A percentile compares a stretch with the other conserved stretches of the same genome.
Conservation (phyloP, 257 asterid species). For the Nicotiana tabacum region DNA sequence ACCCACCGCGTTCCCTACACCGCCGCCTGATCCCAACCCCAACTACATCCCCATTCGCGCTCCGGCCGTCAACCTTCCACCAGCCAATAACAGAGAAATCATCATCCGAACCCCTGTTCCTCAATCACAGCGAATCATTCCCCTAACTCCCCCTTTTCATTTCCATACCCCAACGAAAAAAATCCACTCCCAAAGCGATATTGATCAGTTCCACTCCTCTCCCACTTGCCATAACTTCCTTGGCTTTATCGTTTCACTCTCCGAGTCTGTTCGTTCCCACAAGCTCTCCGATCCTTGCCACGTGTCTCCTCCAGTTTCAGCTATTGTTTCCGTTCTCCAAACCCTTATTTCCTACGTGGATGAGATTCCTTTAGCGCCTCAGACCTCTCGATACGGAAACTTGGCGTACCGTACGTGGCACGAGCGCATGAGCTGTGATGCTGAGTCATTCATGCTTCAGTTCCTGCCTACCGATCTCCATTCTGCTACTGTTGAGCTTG, state of each 20-base stretch:
- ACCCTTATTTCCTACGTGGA: constrained; percentile 50
- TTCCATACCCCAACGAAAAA: constrained; percentile 52
- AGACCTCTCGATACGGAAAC: constrained; percentile 67
- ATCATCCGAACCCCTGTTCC: constrained; percentile 94
- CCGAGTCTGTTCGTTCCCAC: constrained; percentile 63
- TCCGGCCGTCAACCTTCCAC: constrained; percentile 80
- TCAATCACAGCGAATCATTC: constrained; percentile 47
- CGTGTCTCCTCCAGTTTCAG: constrained; percentile 42
- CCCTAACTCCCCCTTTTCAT: constrained; percentile 48
- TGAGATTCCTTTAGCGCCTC: constrained; percentile 70
- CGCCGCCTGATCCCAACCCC: constrained; percentile 61
- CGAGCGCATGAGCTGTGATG: constrained; percentile 57
- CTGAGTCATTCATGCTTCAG: constrained; percentile 48
- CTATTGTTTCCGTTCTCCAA: constrained; percentile 36
- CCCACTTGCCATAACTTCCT: constrained; percentile 48
- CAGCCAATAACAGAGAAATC: constrained; percentile 56
- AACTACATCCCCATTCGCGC: constrained; percentile 82
- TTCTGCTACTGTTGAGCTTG: constrained; percentile 55
- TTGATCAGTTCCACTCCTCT: constrained; percentile 55
- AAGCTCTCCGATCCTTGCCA: constrained; percentile 68
- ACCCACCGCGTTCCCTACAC: constrained; percentile 54
- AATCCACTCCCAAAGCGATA: constrained; percentile 57
- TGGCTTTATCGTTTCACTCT: constrained; percentile 73
- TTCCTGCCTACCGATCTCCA: constrained; percentile 41
- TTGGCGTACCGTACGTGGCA: constrained; percentile 74